A percentile compares a stretch with the other conserved stretches of the same genome.
phyloP scores from a whole-genome alignment of 2,329 filamentous ascomycete species.

The Geosmithia morbida region DNA sequence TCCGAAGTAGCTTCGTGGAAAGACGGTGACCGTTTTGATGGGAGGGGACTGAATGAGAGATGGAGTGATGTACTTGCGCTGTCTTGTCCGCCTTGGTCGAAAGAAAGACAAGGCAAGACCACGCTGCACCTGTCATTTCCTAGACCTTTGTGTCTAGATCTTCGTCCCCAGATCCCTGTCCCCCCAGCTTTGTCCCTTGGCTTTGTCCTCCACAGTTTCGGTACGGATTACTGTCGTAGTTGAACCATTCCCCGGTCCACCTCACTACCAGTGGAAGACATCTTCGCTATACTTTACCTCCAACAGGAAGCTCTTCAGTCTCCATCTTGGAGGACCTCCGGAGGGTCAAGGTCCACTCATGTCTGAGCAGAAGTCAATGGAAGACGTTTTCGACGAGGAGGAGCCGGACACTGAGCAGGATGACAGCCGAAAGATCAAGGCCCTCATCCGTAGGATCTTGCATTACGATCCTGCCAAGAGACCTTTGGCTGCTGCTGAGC shows the following conservation, averaged over 20 bases:
- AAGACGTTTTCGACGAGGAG: conserved; percentile 11
- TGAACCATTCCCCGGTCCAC: conserved; percentile 8
- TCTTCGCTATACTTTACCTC: conserved; percentile 12
- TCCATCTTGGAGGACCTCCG: conserved; percentile 8
- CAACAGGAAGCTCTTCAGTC: conserved; percentile 11
- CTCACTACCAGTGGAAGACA: conserved; percentile 9
- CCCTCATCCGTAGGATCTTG: conserved; percentile 13
- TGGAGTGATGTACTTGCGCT: too few relatives aligned
- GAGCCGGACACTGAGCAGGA: conserved; percentile 9
- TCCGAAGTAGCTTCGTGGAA: too few relatives aligned
- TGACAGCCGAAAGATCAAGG: conserved; percentile 10
- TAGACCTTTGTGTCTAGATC: too few relatives aligned
- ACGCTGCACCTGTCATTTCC: too few relatives aligned
- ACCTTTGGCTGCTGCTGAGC: conserved; percentile 11
- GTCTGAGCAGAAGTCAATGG: conserved; percentile 9
- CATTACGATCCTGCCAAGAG: conserved; percentile 14
- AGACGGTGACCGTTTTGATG: too few relatives aligned
- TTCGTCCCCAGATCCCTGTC: too few relatives aligned
- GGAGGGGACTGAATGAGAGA: too few relatives aligned
- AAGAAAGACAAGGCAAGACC: too few relatives aligned
- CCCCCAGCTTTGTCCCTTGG: too few relatives aligned
- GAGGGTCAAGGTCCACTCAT: conserved; percentile 10
- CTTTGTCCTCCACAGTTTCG: too few relatives aligned
- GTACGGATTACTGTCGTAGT: too few relatives aligned
- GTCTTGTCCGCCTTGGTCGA: too few relatives aligned